Percentiles rank a stretch among this genome's conserved stretches.
Conservation (phyloP, 768 basidiomycete genomes). For the Leucocoprinus sp. region DNA sequence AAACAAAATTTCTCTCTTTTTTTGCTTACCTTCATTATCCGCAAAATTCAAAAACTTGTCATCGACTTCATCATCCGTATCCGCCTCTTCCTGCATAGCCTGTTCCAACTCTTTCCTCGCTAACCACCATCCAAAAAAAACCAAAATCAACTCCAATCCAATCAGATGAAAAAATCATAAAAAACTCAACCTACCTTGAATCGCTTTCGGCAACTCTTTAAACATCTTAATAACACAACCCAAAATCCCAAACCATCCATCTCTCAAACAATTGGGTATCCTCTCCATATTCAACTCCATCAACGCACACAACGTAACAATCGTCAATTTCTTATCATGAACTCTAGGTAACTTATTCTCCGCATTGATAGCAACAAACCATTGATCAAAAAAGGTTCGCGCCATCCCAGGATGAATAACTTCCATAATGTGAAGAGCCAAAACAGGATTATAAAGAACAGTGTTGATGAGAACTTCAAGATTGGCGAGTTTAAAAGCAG, state of each 20-base stretch:
- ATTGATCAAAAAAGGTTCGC: slow-evolving; percentile 73
- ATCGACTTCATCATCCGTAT: slow-evolving; percentile 29
- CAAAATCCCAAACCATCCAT: slow-evolving; percentile 73
- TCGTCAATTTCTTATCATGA: slow-evolving; percentile 83
- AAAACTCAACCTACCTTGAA: slow-evolving; percentile 41
- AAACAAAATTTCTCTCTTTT: too few species aligned
- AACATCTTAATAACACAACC: slow-evolving; percentile 65
- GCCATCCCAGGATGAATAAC: slow-evolving; percentile 46
- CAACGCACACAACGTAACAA: slow-evolving; percentile 68
- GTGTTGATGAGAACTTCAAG: slow-evolving; percentile 79
- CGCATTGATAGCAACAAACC: slow-evolving; percentile 70
- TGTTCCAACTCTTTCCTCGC: slow-evolving; percentile 53
- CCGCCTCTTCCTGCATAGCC: slow-evolving; percentile 24
- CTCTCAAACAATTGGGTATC: slow-evolving; percentile 52
- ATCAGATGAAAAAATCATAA: slow-evolving; percentile 1
- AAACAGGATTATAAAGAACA: slow-evolving; percentile 75
- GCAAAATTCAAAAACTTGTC: slow-evolving; percentile 47
- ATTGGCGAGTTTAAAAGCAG: slow-evolving; percentile 63
- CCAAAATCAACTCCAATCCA: slow-evolving; percentile 2
- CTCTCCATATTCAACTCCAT: slow-evolving; percentile 56
- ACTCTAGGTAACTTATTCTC: slow-evolving; percentile 65
- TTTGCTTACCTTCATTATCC: slow-evolving; percentile 50
- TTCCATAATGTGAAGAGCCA: slow-evolving; percentile 72
- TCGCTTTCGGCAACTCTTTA: slow-evolving; percentile 68
- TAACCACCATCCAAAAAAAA: slow-evolving; percentile 18